Evolutionary conservation across 441 rosid genomes (phyloP), one percentile per base, ranked within the genome.

Genomic region (Corymbia calophylla): DNA sequence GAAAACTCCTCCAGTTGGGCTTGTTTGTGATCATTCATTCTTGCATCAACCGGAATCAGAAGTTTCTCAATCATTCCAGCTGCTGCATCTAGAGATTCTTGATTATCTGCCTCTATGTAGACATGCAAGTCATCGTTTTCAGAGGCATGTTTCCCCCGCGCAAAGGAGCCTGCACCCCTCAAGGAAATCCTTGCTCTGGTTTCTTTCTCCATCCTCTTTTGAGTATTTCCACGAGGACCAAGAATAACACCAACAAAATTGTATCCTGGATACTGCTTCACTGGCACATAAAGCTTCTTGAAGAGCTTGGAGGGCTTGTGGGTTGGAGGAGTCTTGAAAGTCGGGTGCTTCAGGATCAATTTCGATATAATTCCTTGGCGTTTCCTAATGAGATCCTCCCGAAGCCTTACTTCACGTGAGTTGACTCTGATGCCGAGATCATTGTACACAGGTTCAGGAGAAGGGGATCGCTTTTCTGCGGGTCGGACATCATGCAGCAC

Each of bases 151-250:
- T 89, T 90, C 54, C 86, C 58, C 23, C 85, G 77, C 1, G 21
- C 1, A 8, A 66, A 86, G 85, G 87, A 90, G 39, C 89, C 93
- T 17, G 77, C 44, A 10, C 93, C 93, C 70, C 92, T 90, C 73
- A 90, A 55, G 58, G 86, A 53, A 90, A 92, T 92, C 90, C 62
- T 92, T 60, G 93, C 92, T 53, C 92, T 89, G 8, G 90, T 91
- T 89, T 91, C 91, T 86, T 58, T 89, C 88, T 91, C 92, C 91
- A 92, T 92, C 48, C 89, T 91, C 90, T 92, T 92, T 29, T 81
- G 89, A 32, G 91, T 88, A 81, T 88, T 91, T 60, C 92, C 93
- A 1, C 64, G 56, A 87, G 91, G 92, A 73, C 93, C 93, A 85
- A 92, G 88, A 73, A 92, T 87, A 81, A 88, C 73, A 77, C 90